These are phyloP conservation scores for Aristolochia californica DNA, from an alignment of 164 flowering plant genomes.

Conservation along the genomic window DNA sequence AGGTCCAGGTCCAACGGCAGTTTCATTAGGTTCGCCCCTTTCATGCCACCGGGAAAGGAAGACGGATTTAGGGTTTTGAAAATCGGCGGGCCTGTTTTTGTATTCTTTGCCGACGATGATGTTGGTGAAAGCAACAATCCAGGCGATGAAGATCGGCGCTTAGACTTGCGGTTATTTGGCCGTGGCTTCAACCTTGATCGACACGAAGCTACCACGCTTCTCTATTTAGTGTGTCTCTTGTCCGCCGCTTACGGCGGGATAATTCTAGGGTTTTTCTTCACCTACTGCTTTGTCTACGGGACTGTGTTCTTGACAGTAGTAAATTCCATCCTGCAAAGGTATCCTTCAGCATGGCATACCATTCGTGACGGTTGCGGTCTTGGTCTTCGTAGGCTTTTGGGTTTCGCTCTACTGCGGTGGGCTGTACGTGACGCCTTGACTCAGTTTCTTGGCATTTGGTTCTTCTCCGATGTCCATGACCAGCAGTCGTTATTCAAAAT, in stretches of 20 bases:
- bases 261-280: conserved; percentile 71
- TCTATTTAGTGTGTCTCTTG: conserved; percentile 57
- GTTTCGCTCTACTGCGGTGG: conserved; percentile 85
- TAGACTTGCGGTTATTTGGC: conserved; percentile 36
- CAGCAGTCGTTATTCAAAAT: conserved; percentile 75
- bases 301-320: conserved; percentile 54
- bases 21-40: conserved; percentile 7
- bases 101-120: conserved; percentile 8
- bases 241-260: conserved; percentile 84
- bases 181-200: conserved; percentile 57
- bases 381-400: conserved; percentile 65
- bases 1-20: conserved; percentile 11
- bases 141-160: conserved; percentile 18
- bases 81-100: conserved; percentile 19
- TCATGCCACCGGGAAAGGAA: conserved; percentile 2
- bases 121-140: conserved; percentile 9
- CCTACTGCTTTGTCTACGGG: conserved; percentile 67
- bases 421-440: conserved; percentile 88
- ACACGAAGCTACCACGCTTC: conserved; percentile 52
- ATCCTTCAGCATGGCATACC: conserved; percentile 26
- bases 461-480: conserved; percentile 83
- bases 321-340: conserved; percentile 45
- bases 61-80: conserved; percentile 14
- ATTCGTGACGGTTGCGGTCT: conserved; percentile 60
- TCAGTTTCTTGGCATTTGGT: conserved; percentile 80